Evolutionary conservation across 768 basidiomycete species (phyloP), one percentile per base, ranked within the genome.

Genomic region (Mycena indigotica): DNA sequence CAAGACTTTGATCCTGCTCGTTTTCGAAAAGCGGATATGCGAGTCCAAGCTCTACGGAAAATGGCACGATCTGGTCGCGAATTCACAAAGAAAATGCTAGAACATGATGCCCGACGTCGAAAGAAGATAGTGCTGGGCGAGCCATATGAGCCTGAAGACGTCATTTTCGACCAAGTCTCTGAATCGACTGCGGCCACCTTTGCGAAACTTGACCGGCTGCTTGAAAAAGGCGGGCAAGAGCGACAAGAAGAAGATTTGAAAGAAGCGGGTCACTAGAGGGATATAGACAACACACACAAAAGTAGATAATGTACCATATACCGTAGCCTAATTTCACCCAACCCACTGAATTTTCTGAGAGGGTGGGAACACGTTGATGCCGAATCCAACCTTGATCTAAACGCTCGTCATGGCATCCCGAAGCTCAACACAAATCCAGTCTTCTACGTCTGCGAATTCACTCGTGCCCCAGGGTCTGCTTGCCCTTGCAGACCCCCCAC

Each of bases 401-500:
- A 23, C 25, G 1, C 3, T 55, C 53, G 57, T 41, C 58, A 75
- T 75, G 74, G 60, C 74, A 23, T 57, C 70, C 21, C 74, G 73
- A 52, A 69, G 55, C 50, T 75, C 74, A 19, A 46, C 74, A 12
- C 74, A 75, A 60, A 56, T 67, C 28, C 44, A 66, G 16, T 58
- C 70, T 39, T 62, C 69, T 21, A 57, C 60, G 32, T 64, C 70
- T 4, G 52, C 69, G 4, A 67, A 55, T 55, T 62, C 72, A 0
- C 58, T 69, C 23, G 66, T 70, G 28, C 58, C 67, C 1, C 52
- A 65, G 16, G 69, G 63, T 28, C 75, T 89, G 3, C 73, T 81
- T n/a, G 68, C 77, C 2, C 76, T 91, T 16, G 83, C 88, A 1
- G 88, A 91, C 57, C 85, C 87, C 1, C 84, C 87, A 24, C 68